phyloP scores from a whole-genome alignment of 2,329 filamentous ascomycete genomes.

The Cryphonectria radicalis region DNA sequence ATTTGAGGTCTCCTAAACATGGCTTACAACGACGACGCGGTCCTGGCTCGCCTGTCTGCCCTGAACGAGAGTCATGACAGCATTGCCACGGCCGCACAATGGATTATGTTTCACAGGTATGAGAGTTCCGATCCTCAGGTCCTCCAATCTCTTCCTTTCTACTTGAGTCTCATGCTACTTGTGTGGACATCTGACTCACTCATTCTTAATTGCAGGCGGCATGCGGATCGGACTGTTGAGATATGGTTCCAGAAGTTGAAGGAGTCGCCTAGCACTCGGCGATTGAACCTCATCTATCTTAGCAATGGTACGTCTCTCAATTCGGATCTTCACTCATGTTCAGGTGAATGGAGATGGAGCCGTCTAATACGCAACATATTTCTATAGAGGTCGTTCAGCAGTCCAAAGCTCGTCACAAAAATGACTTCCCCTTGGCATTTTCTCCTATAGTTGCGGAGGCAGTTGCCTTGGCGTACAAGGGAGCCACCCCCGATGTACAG shows the following conservation, averaged over 20 bases:
- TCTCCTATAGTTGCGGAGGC: slow-evolving; percentile 91
- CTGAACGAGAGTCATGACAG: slow-evolving; percentile 98
- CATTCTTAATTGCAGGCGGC: slow-evolving; percentile 63
- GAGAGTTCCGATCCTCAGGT: slow-evolving; percentile 26
- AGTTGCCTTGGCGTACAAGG: slow-evolving; percentile 88
- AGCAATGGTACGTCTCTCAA: slow-evolving; percentile 73
- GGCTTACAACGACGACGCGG: slow-evolving; percentile 95
- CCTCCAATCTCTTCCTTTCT: not conserved
- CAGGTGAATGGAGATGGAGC: not conserved
- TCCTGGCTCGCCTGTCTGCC: slow-evolving; percentile 90
- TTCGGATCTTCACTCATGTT: not conserved
- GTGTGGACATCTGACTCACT: slow-evolving; percentile 18
- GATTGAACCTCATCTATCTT: slow-evolving; percentile 89
- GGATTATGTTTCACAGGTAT: slow-evolving; percentile 99
- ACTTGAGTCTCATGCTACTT: not conserved
- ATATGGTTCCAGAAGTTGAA: slow-evolving; percentile 90
- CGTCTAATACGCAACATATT: not conserved
- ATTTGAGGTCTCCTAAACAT: slow-evolving; percentile 53
- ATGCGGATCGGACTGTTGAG: slow-evolving; percentile 88
- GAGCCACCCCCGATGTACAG: slow-evolving; percentile 83
- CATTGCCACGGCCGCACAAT: slow-evolving; percentile 94
- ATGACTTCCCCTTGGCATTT: slow-evolving; percentile 91
- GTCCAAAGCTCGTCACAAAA: slow-evolving; percentile 88
- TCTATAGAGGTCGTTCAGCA: slow-evolving; percentile 88
- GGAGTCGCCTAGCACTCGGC: slow-evolving; percentile 83